These are phyloP conservation scores for Mycena galopus DNA, from an alignment of 768 basidiomycete species.

Conservation along the genomic window DNA sequence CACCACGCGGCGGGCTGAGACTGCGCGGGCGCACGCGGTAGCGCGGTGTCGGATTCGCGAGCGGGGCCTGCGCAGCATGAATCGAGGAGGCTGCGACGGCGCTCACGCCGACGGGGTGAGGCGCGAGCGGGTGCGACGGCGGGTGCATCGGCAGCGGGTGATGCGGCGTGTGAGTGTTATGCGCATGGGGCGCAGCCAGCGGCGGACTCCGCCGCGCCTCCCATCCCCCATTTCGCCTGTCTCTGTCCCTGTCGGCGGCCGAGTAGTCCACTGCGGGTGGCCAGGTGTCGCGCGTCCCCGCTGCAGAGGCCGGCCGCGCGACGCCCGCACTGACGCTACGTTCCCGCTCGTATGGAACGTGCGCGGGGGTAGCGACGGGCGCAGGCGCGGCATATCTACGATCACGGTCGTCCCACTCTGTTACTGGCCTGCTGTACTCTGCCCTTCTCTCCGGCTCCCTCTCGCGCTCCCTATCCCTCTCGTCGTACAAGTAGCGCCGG, in stretches of 20 bases:
- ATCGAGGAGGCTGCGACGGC: constrained; percentile 22
- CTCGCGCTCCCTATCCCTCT: constrained; percentile 15
- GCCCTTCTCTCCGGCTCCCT: constrained; percentile 27
- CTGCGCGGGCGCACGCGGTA: constrained; percentile 32
- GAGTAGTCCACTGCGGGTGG: constrained; percentile 11
- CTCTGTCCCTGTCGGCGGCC: neutral
- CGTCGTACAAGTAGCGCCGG: constrained; percentile 26
- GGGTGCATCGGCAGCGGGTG: constrained; percentile 16
- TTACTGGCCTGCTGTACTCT: constrained; percentile 20
- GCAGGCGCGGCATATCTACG: constrained; percentile 13
- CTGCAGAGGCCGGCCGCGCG: constrained; percentile 2
- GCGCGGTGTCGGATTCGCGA: constrained; percentile 25
- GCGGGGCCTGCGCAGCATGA: constrained; percentile 29
- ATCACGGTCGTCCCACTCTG: constrained; percentile 33
- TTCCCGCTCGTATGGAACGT: constrained; percentile 18
- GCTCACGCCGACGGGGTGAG: constrained; percentile 32
- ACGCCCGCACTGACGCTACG: constrained; percentile 18
- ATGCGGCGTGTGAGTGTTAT: neutral
- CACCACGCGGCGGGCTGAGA: constrained; percentile 29
- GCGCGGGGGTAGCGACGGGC: neutral
- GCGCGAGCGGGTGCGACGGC: constrained; percentile 24
- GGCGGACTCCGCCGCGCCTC: constrained; percentile 22
- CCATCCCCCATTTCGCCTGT: constrained; percentile 17
- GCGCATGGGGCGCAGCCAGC: neutral
- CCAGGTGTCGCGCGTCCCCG: constrained; percentile 13